A percentile compares a stretch with the other conserved stretches of the same genome.
These are phyloP conservation scores for Persicaria maculosa DNA, from an alignment of 148 eudicot species.

Conservation along the genomic window DNA sequence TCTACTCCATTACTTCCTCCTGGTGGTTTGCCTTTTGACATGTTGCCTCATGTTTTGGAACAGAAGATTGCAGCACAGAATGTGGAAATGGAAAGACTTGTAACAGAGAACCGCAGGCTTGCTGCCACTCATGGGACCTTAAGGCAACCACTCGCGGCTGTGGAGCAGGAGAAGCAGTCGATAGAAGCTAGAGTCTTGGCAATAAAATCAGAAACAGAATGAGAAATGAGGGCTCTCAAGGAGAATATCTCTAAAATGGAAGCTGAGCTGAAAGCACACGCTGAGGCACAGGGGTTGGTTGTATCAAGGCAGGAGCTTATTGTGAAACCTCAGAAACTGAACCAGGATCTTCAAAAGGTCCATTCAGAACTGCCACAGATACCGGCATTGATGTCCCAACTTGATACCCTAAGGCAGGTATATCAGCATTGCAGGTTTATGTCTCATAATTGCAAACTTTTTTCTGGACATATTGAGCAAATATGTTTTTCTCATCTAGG, in stretches of 20 bases:
- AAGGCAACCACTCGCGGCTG: conserved; percentile 86
- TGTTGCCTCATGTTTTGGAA: conserved; percentile 84
- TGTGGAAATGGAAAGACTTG: conserved; percentile 75
- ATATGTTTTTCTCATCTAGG: neutral
- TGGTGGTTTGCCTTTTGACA: conserved; percentile 65
- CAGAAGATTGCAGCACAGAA: conserved; percentile 82
- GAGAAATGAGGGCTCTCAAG: conserved; percentile 51
- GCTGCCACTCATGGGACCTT: conserved; percentile 82
- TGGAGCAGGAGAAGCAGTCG: conserved; percentile 75
- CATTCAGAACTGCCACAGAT: conserved; percentile 61
- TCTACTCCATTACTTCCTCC: too few species aligned
- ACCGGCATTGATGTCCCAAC: conserved; percentile 71
- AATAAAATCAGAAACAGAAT: conserved; percentile 67
- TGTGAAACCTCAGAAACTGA: conserved; percentile 52
- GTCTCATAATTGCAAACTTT: neutral
- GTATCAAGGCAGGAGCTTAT: conserved; percentile 76
- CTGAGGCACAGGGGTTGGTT: conserved; percentile 75
- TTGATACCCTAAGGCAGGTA: conserved; percentile 74
- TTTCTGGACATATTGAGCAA: neutral
- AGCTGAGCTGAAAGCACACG: conserved; percentile 63
- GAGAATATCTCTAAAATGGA: conserved; percentile 76
- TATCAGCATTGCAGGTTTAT: conserved; percentile 83
- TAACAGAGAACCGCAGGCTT: conserved; percentile 82
- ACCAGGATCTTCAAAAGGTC: conserved; percentile 65
- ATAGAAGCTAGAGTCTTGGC: conserved; percentile 56